phyloP scores from a whole-genome alignment of 1,139 yeast species.

The Magnusiomyces tetraspermus region DNA sequence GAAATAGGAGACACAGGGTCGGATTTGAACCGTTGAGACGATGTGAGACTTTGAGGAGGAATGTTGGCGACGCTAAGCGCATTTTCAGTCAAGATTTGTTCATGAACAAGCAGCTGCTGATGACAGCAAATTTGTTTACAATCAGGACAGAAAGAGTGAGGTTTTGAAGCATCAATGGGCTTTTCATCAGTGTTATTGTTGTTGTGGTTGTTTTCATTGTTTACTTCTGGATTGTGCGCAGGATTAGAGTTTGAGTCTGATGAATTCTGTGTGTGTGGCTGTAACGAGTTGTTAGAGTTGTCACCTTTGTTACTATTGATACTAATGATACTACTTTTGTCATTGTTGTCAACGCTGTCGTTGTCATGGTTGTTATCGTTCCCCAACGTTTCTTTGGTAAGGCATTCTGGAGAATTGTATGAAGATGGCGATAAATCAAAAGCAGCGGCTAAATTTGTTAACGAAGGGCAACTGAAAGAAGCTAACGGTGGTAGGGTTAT shows the following conservation, averaged over 20 bases:
- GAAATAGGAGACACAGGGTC: background rate
- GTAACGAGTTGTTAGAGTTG: background rate
- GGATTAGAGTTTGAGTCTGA: background rate
- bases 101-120: background rate
- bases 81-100: background rate
- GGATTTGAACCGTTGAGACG: no score
- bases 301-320: background rate
- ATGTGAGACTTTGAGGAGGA: no score
- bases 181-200: no score
- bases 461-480: constrained; percentile 3
- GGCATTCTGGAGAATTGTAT: background rate
- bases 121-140: background rate
- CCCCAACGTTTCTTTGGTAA: background rate
- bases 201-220: no score
- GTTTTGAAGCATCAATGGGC: no score
- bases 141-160: background rate
- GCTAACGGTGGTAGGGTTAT: background rate
- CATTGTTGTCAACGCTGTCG: background rate
- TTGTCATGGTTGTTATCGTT: background rate
- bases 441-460: background rate
- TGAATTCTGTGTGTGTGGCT: background rate
- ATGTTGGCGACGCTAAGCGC: background rate
- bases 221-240: background rate
- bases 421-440: no score
- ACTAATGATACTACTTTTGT: background rate